Evolutionary conservation across 306 rosid genomes (phyloP).

Genomic region (Hippophae rhamnoides): DNA sequence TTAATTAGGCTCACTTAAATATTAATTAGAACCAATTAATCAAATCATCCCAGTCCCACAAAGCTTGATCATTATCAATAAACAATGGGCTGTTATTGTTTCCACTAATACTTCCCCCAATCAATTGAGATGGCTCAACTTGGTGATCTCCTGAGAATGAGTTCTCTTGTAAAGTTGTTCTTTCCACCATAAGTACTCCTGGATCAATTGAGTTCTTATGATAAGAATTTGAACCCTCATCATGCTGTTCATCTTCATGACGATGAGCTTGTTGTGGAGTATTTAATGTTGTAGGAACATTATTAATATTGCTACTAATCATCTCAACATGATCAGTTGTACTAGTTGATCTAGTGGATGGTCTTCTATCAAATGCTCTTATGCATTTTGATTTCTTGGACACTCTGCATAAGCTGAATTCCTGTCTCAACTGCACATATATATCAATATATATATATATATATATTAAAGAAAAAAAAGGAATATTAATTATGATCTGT

Average conservation of each 20-base stretch:
- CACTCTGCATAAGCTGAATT: constrained; percentile 72
- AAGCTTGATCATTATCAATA: constrained; percentile 19
- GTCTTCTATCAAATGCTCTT: constrained; percentile 72
- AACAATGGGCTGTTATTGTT: neutral
- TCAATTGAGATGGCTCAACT: constrained; percentile 19
- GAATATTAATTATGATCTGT: neutral
- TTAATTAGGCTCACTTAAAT: too few relatives aligned
- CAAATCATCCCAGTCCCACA: constrained; percentile 56
- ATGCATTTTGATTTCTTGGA: constrained; percentile 73
- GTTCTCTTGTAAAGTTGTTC: constrained; percentile 36
- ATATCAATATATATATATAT: neutral
- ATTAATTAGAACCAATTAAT: constrained; percentile 30
- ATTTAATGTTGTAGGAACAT: too few relatives aligned
- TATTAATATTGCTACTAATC: too few relatives aligned
- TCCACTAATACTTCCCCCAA: constrained; percentile 8
- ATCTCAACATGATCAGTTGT: neutral
- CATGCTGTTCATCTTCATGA: neutral
- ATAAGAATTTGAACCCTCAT: too few relatives aligned
- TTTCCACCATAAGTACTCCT: constrained; percentile 9
- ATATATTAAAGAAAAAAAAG: neutral
- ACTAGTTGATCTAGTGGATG: constrained; percentile 13
- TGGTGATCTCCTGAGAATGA: constrained; percentile 33
- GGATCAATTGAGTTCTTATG: neutral
- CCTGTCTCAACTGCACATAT: constrained; percentile 53
- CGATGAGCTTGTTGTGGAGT: neutral